Evolutionary conservation across 352 stramenopile genomes (phyloP), one percentile per base, ranked within the genome.

Genomic region (Saprolegnia parasitica): DNA sequence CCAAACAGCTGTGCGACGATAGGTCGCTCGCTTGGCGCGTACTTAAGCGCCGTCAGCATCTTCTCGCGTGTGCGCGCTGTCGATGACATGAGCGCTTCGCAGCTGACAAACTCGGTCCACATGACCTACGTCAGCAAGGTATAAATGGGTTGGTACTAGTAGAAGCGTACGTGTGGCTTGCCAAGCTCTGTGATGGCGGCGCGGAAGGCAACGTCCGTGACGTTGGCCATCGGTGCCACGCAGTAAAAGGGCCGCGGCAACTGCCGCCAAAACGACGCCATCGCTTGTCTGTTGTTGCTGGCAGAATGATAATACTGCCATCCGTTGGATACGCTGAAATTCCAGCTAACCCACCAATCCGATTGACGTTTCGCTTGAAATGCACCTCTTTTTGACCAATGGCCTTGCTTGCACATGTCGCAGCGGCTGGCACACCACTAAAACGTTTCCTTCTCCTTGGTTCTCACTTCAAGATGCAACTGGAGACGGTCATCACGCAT

Each of bases 31-130:
- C 87, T 76, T 62, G 89, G 78, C 4, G 74, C 79, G 56, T 90
- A 93, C 75, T 82, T 78, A 10, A 94, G 80, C 45, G 83, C 86
- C 20, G 82, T 84, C 78, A 89, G 87, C 84, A 93, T 93, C 65
- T 83, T 83, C 56, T 76, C 70, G 16, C 84, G 76, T 20, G 86
- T 91, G 18, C 74, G 74, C 0, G 72, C 46, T 62, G 91, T 79
- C 65, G 90, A 77, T 26, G 81, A 67, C 37, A 40, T 86, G 29
- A 94, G 76, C 49, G 84, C 86, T 74, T 93, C 86, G 65, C 86
- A 93, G 73, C 86, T 94, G 45, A 92, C 86, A 40, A 94, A 94
- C 63, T 94, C 86, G 15, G 84, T 94, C 84, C 86, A 94, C 80
- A 89, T 89, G 55, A 88, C 72, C 76, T 78, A 63, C n/a, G 32